phyloP scores from a whole-genome alignment of 208 protist species.

The Wallacemonas sp. region DNA sequence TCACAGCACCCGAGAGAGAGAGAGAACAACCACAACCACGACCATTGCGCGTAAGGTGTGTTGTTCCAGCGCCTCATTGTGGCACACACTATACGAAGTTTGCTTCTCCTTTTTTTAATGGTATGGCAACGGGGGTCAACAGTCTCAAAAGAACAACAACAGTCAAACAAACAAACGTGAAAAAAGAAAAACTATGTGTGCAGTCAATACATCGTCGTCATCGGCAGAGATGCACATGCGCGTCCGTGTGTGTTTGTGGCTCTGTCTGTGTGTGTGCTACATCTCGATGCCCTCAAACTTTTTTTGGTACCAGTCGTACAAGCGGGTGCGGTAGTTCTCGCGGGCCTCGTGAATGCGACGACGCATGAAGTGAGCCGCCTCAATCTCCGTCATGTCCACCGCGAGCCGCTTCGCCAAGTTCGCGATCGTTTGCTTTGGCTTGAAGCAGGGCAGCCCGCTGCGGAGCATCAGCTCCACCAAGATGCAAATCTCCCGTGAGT shows the following conservation, averaged over 20 bases:
- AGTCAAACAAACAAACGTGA: not conserved
- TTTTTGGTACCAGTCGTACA: conserved; percentile 86
- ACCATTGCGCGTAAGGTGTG: too few species aligned
- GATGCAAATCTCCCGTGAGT: conserved; percentile 73
- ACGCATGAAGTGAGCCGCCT: conserved; percentile 83
- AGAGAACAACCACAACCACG: too few species aligned
- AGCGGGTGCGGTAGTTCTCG: conserved; percentile 78
- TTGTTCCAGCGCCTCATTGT: too few species aligned
- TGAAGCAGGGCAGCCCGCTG: conserved; percentile 88
- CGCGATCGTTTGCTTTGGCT: conserved; percentile 74
- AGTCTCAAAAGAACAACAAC: not conserved
- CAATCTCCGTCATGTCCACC: conserved; percentile 70
- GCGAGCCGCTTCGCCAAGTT: conserved; percentile 72
- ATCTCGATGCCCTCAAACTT: conserved; percentile 83
- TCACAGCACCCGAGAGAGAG: too few species aligned
- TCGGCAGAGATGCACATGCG: too few species aligned
- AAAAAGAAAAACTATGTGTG: not conserved
- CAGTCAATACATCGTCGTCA: not conserved
- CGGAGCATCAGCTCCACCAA: conserved; percentile 88
- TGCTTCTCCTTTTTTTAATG: too few species aligned
- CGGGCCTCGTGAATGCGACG: conserved; percentile 71
- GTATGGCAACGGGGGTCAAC: not conserved
- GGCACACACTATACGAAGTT: too few species aligned
- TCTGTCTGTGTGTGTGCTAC: conserved; percentile 16
- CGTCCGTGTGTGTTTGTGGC: too few species aligned